Base-by-base conservation (phyloP, 768 basidiomycete species). In the Kwoniella europaea region DNA sequence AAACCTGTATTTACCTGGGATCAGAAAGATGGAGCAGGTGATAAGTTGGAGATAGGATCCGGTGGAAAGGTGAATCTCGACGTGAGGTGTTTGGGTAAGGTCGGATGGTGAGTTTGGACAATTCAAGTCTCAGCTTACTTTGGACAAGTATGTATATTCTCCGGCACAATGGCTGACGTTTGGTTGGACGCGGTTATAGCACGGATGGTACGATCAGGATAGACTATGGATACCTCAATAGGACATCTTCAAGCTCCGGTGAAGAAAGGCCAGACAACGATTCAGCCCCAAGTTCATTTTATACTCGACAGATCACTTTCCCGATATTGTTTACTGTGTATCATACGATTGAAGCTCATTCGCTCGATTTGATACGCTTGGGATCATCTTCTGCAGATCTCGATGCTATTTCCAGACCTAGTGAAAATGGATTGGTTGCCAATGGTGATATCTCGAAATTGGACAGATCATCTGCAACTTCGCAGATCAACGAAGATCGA, bases 241-340 rank as follows among this genome's bases (percentile, higher is more conserved):
- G 70, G 18, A 9, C 63, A 83, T 44, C 65, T 18, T n/a, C 62
- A 16, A 35, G 16, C 15, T 54, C 58, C 18, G 22, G 13, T 10
- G n/a, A 20, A 13, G 52, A 65, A 24, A 35, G 5, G 82, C 76
- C 73, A 78, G 74, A 73, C 71, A 58, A 72, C 76, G 41, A 68
- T 10, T 29, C 59, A 4, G 61, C 44, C 12, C 13, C 43, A 2
- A 66, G 67, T 1, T 88, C 60, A 83, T 96, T 98, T 82, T 88
- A 94, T 79, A 90, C 92, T 29, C 91, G 97, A 27, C 93, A 93
- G 78, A 83, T 98, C 63, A 88, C 90, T 41, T 93, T 93, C 79
- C 94, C 95, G 4, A 87, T 98, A 72, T 87, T 91, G 77, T 91
- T 97, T 69, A 96, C 95, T 3, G 97, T 98, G 13, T 97, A 98